These are phyloP conservation scores for Sequoia sempervirens DNA, from an alignment of 75 land plant species.

Conservation along the genomic window DNA sequence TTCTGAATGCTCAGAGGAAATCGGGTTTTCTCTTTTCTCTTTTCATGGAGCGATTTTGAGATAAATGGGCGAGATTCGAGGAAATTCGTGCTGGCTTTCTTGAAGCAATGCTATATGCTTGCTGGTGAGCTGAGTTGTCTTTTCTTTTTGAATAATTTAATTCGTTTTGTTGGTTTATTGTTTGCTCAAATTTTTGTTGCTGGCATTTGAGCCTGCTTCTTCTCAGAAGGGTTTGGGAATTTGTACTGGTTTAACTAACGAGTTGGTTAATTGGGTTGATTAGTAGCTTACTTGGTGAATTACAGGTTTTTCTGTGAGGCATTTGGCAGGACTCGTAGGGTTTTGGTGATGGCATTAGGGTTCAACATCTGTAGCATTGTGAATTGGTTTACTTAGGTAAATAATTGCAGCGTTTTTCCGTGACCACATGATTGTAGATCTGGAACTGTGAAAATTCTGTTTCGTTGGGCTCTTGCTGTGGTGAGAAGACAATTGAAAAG, in stretches of 20 bases:
- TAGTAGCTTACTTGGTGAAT: background rate
- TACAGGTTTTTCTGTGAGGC: background rate
- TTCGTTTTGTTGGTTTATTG: background rate
- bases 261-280: background rate
- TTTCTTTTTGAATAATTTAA: background rate
- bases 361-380: background rate
- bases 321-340: background rate
- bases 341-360: background rate
- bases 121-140: background rate
- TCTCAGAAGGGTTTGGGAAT: background rate
- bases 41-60: no score
- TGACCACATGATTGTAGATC: background rate
- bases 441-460: background rate
- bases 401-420: background rate
- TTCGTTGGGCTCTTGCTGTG: slow-evolving; percentile 3
- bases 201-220: background rate
- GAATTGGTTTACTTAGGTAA: background rate
- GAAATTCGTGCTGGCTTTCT: background rate
- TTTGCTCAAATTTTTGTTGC: background rate
- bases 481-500: background rate
- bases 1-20: no score
- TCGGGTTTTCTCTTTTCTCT: no score
- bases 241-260: background rate
- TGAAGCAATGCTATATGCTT: background rate
- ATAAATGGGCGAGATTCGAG: background rate